Percentiles rank a stretch among this genome's conserved stretches.
These are phyloP conservation scores for Lentinula raphanica DNA, from an alignment of 768 basidiomycete species.

Conservation along the genomic window DNA sequence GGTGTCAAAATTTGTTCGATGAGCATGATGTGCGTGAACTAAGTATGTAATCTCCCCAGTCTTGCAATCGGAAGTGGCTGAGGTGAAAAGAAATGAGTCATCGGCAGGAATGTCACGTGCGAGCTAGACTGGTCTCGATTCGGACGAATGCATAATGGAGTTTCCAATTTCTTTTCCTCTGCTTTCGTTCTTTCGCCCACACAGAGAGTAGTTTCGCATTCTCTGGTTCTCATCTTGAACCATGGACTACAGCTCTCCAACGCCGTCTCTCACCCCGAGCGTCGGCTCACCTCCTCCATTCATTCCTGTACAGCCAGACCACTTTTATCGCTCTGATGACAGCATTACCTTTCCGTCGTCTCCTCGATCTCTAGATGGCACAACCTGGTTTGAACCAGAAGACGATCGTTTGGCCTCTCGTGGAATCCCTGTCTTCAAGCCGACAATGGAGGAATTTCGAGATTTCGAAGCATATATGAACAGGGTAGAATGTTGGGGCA, in stretches of 20 bases:
- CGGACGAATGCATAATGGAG: background rate
- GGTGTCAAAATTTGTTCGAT: too few species aligned
- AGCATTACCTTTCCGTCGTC: constrained; percentile 46
- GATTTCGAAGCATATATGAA: constrained; percentile 92
- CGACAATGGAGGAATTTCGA: constrained; percentile 84
- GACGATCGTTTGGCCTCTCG: constrained; percentile 79
- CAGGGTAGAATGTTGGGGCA: constrained; percentile 85
- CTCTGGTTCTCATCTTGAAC: background rate
- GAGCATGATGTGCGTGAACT: too few species aligned
- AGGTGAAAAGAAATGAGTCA: background rate
- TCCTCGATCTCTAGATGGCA: constrained; percentile 51
- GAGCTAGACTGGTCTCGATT: background rate
- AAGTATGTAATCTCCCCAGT: too few species aligned
- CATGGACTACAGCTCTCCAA: constrained; percentile 11
- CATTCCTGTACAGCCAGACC: constrained; percentile 65
- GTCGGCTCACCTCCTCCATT: constrained; percentile 47
- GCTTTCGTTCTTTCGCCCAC: background rate
- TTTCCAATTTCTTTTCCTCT: background rate
- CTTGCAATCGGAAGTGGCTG: too few species aligned
- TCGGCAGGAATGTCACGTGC: background rate
- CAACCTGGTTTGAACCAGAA: constrained; percentile 66
- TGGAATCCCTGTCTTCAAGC: constrained; percentile 96
- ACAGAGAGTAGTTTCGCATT: background rate
- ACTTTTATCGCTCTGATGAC: constrained; percentile 67
- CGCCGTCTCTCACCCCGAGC: constrained; percentile 39